Base-by-base conservation (phyloP, 257 asterid species). In the Scutellaria minor region DNA sequence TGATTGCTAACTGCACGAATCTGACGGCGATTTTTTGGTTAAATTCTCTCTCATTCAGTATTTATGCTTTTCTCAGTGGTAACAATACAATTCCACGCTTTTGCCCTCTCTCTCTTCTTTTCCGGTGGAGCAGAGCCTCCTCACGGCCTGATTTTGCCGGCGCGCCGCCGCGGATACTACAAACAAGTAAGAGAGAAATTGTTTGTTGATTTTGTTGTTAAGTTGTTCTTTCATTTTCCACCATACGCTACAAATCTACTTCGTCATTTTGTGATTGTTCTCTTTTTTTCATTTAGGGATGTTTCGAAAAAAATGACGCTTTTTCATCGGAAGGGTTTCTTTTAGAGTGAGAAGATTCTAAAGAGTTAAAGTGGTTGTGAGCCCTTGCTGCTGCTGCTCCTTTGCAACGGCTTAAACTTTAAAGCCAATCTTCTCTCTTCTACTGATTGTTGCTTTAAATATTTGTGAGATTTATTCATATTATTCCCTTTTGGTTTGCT, bases 351-450 rank as follows among this genome's bases (percentile, higher is more conserved):
- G 11, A 18, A 18, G 31, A 66, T 31, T 13, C 48, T 66, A 66
- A 66, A 66, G 71, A 58, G 60, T 66, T 27, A 66, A 66, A 66
- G 71, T 47, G 5, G 45, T 4, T 42, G 68, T 8, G 68, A 42
- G 59, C 63, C 37, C 37, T 31, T 31, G 37, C 37, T 31, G 37
- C 37, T 31, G 5, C 37, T 31, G 0, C 69, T 64, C 41, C 69
- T 64, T 44, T 64, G 54, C 69, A 64, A 64, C 69, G 69, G 69
- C 31, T 44, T 5, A 31, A 31, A 31, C 37, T 18, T 64, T 64
- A 44, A 64, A 64, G 54, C 9, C 15, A 5, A 9, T 41, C 24
- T 31, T 9, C 54, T 22, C 40, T 50, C 14, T 27, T 57, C 71
- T 65, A 46, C 70, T 3, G 31, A 35, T 54, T 39, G 52, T 62